Evolutionary conservation across 805 yeast species (phyloP).

Genomic region (Zygoascus ofunaensis): DNA sequence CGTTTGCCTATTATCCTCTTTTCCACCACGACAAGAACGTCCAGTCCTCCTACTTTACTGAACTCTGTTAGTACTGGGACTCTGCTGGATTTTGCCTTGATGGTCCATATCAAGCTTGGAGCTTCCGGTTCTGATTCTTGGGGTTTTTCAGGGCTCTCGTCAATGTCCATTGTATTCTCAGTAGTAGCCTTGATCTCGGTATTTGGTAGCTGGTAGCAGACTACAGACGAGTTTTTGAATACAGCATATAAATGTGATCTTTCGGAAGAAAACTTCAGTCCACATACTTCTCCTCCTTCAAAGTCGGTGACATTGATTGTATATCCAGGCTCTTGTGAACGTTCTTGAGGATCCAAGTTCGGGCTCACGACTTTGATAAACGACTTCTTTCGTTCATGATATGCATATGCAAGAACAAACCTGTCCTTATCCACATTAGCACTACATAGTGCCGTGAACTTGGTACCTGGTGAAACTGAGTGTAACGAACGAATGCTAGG

Average conservation of each 20-base stretch:
- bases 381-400: conserved; percentile 23
- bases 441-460: conserved; percentile 17
- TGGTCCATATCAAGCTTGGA: conserved; percentile 6
- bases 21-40: conserved; percentile 10
- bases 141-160: neutral
- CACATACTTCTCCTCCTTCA: conserved; percentile 4
- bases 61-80: conserved; percentile 8
- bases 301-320: neutral
- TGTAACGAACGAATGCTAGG: conserved; percentile 27
- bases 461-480: conserved; percentile 26
- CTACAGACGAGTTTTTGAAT: conserved; percentile 8
- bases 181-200: too few species aligned
- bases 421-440: neutral
- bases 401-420: conserved; percentile 13
- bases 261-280: conserved; percentile 5
- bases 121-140: neutral
- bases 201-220: too few species aligned
- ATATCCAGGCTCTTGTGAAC: neutral
- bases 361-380: conserved; percentile 9
- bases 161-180: too few species aligned
- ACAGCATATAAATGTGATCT: conserved; percentile 7
- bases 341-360: neutral
- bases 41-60: neutral
- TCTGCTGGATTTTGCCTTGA: conserved; percentile 13
- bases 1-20: conserved; percentile 13